phyloP scores from a whole-genome alignment of 345 rosid genomes.

The Cardamine occulta region DNA sequence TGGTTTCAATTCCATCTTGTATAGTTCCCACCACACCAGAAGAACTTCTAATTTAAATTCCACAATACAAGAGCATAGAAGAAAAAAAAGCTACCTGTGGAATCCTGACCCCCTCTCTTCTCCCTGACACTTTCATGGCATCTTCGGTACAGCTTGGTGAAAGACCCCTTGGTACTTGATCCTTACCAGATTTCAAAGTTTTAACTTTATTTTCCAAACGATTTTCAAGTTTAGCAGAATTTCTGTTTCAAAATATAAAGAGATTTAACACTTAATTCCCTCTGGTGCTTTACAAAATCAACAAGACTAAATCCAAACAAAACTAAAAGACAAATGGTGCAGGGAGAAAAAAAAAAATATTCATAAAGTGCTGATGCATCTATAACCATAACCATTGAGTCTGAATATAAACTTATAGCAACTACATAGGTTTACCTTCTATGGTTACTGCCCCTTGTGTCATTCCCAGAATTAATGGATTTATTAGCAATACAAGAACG shows the following conservation, averaged over 20 bases:
- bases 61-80: not conserved
- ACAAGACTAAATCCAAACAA: not conserved
- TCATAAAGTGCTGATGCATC: conserved; percentile 5
- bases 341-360: not conserved
- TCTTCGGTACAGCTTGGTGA: not conserved
- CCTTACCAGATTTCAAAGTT: conserved; percentile 9
- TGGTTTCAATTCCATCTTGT: not conserved
- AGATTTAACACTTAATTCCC: not conserved
- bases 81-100: conserved; percentile 14
- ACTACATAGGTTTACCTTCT: conserved; percentile 56
- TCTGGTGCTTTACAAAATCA: not conserved
- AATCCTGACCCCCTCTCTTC: not conserved
- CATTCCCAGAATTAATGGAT: conserved; percentile 36
- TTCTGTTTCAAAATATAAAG: conserved; percentile 7
- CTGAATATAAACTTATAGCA: not conserved
- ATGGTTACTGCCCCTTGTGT: conserved; percentile 45
- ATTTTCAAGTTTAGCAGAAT: conserved; percentile 16
- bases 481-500: conserved; percentile 36
- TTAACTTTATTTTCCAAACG: conserved; percentile 17
- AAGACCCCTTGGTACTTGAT: conserved; percentile 12
- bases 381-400: conserved; percentile 1
- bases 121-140: conserved; percentile 21
- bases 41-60: not conserved
- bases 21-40: not conserved
- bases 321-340: not conserved